Evolutionary conservation across 2,329 filamentous ascomycete species (phyloP), one percentile per base, ranked within the genome.

Genomic region (Phialophora verrucosa): DNA sequence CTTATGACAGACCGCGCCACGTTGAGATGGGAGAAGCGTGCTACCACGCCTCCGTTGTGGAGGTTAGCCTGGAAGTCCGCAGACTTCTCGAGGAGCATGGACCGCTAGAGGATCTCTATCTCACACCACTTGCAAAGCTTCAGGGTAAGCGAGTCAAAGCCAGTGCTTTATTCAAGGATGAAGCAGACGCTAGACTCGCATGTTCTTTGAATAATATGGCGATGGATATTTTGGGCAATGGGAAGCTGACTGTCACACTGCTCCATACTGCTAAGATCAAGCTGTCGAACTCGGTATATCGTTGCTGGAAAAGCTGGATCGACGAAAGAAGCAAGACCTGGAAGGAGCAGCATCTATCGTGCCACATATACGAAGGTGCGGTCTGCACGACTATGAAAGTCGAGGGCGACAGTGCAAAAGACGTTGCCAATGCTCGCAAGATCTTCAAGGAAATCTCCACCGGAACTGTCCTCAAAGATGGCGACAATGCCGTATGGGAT

Each of bases 251-350:
- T 1, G 72, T 80, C 1, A 72, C 73, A n/a, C 71, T 78, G 5
- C 69, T 83, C 2, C 73, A 76, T 14, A 76, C 77, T 0, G 76
- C 76, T 12, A 78, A 76, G 54, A 77, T 81, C 66, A 81, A 80
- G 57, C 72, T 83, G n/a, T 66, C 70, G 1, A 71, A 60, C 1
- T 66, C 67, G 0, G 74, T 83, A 3, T 80, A 78, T 62, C 55
- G 69, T 1, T 76, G 74, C 7, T 67, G 79, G 1, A 69, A 76
- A 55, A 42, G 42, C 1, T 73, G 70, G 17, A 72, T 83, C 4
- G 69, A 74, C 5, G 29, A 67, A 1, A 66, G 76, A 0, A 71
- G 68, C 25, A 54, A 63, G 0, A 63, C 8, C 0, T 83, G 79
- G 80, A 71, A 71, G 51, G 49, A 66, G 6, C 65, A 76, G 4